Evolutionary conservation across 306 rosid genomes (phyloP).

Genomic region (Aeschynomene evenia): DNA sequence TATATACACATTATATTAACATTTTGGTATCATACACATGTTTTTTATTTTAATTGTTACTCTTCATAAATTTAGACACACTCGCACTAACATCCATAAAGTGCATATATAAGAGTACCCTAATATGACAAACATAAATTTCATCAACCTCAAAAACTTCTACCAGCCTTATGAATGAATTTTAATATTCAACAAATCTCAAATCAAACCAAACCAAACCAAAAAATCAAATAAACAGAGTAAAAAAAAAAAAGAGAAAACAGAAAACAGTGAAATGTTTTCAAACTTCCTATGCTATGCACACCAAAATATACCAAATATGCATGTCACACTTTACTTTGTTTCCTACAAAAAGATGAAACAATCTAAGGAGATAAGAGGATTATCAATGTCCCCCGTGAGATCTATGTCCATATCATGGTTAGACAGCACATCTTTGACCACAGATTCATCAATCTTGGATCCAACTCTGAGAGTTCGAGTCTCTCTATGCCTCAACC

Average conservation of each 20-base stretch:
- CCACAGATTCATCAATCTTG: constrained; percentile 61
- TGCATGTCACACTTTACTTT: neutral
- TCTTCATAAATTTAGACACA: no score
- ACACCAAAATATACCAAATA: constrained; percentile 5
- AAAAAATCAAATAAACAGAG: neutral
- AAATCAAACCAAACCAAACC: neutral
- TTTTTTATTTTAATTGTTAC: no score
- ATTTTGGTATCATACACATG: no score
- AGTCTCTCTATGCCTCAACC: constrained; percentile 51
- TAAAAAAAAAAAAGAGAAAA: neutral
- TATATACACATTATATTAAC: no score
- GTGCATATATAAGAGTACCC: no score
- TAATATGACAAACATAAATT: neutral
- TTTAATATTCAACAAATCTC: constrained; percentile 11
- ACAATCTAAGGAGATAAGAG: constrained; percentile 82
- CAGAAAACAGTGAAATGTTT: no score
- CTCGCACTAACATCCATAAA: no score
- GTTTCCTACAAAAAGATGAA: constrained; percentile 70
- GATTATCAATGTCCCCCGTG: constrained; percentile 76
- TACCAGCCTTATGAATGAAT: constrained; percentile 14
- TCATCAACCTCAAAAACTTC: constrained; percentile 31
- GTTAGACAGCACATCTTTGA: constrained; percentile 44
- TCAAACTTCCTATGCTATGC: neutral
- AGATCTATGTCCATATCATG: constrained; percentile 37
- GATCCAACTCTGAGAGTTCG: constrained; percentile 43